phyloP scores from a whole-genome alignment of 805 yeast genomes.

The Saccharomycopsis schoenii region DNA sequence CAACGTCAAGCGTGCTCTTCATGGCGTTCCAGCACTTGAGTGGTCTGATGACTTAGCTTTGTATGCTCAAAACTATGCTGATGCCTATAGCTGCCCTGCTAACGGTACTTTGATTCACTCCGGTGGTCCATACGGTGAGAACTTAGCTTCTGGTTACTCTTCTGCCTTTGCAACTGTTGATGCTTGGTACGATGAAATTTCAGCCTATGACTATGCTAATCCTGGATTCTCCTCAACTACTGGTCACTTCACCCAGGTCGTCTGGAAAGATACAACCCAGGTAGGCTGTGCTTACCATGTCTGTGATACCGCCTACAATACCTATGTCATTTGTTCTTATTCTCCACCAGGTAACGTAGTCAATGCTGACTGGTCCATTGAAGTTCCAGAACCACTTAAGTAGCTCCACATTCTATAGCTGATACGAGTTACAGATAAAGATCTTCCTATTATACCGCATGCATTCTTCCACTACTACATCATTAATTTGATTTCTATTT shows the following conservation, averaged over 20 bases:
- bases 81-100: slow-evolving; percentile 37
- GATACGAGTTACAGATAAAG: no score
- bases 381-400: slow-evolving; percentile 7
- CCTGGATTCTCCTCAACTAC: slow-evolving; percentile 36
- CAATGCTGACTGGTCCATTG: slow-evolving; percentile 26
- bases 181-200: slow-evolving; percentile 70
- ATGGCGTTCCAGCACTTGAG: slow-evolving; percentile 36
- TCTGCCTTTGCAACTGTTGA: slow-evolving; percentile 43
- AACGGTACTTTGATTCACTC: slow-evolving; percentile 55
- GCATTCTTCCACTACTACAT: no score
- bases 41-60: slow-evolving; percentile 48
- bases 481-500: no score
- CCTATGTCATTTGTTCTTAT: slow-evolving; percentile 68
- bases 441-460: no score
- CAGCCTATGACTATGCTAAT: slow-evolving; percentile 38
- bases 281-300: slow-evolving; percentile 66
- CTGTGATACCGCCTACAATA: slow-evolving; percentile 38
- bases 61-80: slow-evolving; percentile 51
- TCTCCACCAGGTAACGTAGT: slow-evolving; percentile 62
- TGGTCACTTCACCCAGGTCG: slow-evolving; percentile 77
- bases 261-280: slow-evolving; percentile 55
- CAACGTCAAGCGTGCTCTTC: slow-evolving; percentile 46
- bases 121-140: slow-evolving; percentile 63
- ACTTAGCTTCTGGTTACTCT: slow-evolving; percentile 64
- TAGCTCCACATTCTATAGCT: background rate